Evolutionary conservation across 1,139 yeast species (phyloP), one percentile per base, ranked within the genome.

Genomic region (Geotrichum macrosporum): DNA sequence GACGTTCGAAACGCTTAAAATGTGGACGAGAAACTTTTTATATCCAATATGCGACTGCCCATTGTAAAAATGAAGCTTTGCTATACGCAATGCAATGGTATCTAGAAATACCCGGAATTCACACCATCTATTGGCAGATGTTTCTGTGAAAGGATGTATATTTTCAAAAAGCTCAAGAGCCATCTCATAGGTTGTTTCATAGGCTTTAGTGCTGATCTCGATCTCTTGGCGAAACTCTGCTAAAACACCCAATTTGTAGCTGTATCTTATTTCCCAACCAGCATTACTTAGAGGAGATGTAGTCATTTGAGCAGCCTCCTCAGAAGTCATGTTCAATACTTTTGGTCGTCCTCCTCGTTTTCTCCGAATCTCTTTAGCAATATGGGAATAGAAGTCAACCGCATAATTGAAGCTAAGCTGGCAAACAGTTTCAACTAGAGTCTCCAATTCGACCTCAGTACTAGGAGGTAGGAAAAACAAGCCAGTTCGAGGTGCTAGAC

Each of bases 1-100:
- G 16, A 71, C 55, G n/a, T 64, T 59, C 2, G 66, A 50, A 1
- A 73, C 67, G 48, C 75, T 75, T 20, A 71, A 70, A 1, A 83
- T 60, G 64, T 86, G 95, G 6, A 77, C 69, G 36, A 73, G 72
- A 58, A 84, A 87, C 60, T 80, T 83, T 48, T 74, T 72, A 55
- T 78, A 75, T 0, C 88, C 86, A 33, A 70, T 57, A 34, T 80
- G 70, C 0, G 84, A 74, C 53, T 77, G 78, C 36, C 77, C 83
- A 21, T 77, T 54, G n/a, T 84, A 77, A 32, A 84, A 69, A 55
- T 80, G 76, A 0, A 80, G 71, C 52, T 84, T 72, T 3, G 78
- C 77, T 12, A 84, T 78, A 55, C 81, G 84, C 48, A 81, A 71
- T 0, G 84, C 82, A 6, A 77, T 60, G 2, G 76, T 60, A 60